These are phyloP conservation scores for Spathaspora sp. DNA, from an alignment of 1,139 yeast species.

Conservation along the genomic window DNA sequence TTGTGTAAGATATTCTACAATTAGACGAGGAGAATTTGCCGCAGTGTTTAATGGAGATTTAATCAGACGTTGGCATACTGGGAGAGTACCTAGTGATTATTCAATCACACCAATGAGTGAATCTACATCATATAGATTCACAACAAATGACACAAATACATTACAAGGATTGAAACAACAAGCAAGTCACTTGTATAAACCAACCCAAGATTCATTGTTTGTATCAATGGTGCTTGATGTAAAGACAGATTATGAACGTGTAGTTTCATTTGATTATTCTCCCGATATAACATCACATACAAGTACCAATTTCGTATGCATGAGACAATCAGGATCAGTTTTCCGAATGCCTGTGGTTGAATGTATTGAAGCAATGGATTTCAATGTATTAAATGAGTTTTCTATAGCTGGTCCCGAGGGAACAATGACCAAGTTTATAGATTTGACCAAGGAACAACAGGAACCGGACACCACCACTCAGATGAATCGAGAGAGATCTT, in stretches of 20 bases:
- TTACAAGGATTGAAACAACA: constrained; percentile 34
- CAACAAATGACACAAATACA: constrained; percentile 13
- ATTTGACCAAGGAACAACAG: constrained; percentile 5
- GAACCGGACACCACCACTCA: not conserved
- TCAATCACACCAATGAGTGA: not conserved
- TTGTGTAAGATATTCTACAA: constrained; percentile 70
- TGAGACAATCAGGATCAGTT: constrained; percentile 86
- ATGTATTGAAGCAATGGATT: constrained; percentile 60
- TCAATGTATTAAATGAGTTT: constrained; percentile 73
- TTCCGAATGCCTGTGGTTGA: constrained; percentile 77
- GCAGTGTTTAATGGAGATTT: constrained; percentile 77
- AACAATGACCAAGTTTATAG: constrained; percentile 41
- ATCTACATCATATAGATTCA: constrained; percentile 1
- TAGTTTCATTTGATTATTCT: constrained; percentile 81
- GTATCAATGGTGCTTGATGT: constrained; percentile 77
- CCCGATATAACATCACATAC: constrained; percentile 50
- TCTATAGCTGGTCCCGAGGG: constrained; percentile 68
- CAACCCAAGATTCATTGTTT: constrained; percentile 57
- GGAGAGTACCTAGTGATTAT: constrained; percentile 48
- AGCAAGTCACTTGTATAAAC: constrained; percentile 35
- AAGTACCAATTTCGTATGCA: constrained; percentile 67
- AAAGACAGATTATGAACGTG: constrained; percentile 75
- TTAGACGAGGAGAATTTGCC: constrained; percentile 71
- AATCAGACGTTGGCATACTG: constrained; percentile 81
- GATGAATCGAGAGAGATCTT: not conserved